Base-by-base conservation (phyloP, 1,284 basidiomycete species). In the Athelia psychrophila region DNA sequence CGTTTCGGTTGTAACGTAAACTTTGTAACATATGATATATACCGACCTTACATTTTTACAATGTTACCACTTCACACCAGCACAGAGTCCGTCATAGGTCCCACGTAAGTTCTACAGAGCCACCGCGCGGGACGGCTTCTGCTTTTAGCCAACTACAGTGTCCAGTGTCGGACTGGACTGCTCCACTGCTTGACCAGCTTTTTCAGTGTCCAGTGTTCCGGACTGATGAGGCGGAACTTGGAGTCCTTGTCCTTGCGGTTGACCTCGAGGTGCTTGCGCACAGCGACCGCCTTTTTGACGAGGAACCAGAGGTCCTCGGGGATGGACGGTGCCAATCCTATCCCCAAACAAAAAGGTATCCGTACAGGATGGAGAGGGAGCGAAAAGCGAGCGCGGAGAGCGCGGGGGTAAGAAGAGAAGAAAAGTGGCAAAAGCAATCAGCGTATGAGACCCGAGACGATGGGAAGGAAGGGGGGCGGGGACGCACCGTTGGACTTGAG, bases 221-320 rank as follows among this genome's bases (percentile, higher is more conserved):
- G n/a, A n/a, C n/a, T n/a, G 33, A 96, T 95, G 68, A 96, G 86
- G 71, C 92, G 90, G 85, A 98, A 98, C 81, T 98, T 98, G 77
- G 92, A 94, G 77, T 90, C 94, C 82, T 93, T 95, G 84, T 98
- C 96, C 76, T 95, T 97, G 71, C 96, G 89, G 92, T 98, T 98
- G 66, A 85, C 83, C 78, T 98, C 94, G 64, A 99, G 86, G 79
- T 98, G 96, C 85, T 98, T 98, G 78, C 96, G 94, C 70, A 99
- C 93, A 63, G 92, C 83, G 71, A 98, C 95, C 72, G 96, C 96
- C 88, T 98, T 98, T 89, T 98, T 98, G 84, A 98, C 91, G 73
- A 98, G 88, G 86, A 95, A 90, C 91, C 94, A 98, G 57, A 98
- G 89, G 84, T 98, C 96, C 86, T 99, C 96, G 65, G 96, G 96